Base-by-base conservation (phyloP, 2,329 filamentous ascomycete genomes). In the Phoma sp. region DNA sequence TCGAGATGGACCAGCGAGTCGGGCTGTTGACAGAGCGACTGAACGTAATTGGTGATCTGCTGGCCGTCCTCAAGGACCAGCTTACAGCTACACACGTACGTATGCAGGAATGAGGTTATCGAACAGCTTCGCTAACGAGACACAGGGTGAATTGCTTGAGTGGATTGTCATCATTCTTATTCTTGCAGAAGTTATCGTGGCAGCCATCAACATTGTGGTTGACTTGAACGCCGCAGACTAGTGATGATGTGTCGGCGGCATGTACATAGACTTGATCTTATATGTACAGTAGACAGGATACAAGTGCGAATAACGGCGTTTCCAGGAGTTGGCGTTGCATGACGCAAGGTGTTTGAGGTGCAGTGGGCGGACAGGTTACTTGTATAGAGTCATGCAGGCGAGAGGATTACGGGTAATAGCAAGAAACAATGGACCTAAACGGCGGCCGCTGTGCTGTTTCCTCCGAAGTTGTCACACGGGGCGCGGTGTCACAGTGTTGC, bases 1-100 rank as follows among this genome's bases (percentile, higher is more conserved):
- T 99, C 18, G 95, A 99, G 79, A 98, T 99, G 90, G 95, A 98
- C 75, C 95, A 98, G 80, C 83, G 95, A 52, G 93, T 98, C 10
- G 86, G 87, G 23, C 80, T 99, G 35, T 78, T 99, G 69, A 98
- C 91, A 9, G 93, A 98, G 74, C 82, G 95, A 50, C 78, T 99
- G 63, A 89, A 93, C 60, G 95, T 99, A 48, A 96, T 98, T 79
- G 91, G 90, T 22, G 95, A 98, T 78, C 76, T 98, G 71, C 78
- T 99, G 57, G 91, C 93, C 3, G 93, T 98, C 55, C 78, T 99
- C 47, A 97, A 98, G 77, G 95, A 97, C 75, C 93, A 98, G 78
- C 79, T 98, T 64, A 96, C 91, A 64, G 92, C 96, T 71, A 92
- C 93, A 33, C 74, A 77, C 59, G 75, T 75, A 50, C 68, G 70